Percentiles rank a stretch among this genome's conserved stretches.
Conservation (phyloP, 495 filamentous ascomycete species). For the Mycothermus thermophilus region DNA sequence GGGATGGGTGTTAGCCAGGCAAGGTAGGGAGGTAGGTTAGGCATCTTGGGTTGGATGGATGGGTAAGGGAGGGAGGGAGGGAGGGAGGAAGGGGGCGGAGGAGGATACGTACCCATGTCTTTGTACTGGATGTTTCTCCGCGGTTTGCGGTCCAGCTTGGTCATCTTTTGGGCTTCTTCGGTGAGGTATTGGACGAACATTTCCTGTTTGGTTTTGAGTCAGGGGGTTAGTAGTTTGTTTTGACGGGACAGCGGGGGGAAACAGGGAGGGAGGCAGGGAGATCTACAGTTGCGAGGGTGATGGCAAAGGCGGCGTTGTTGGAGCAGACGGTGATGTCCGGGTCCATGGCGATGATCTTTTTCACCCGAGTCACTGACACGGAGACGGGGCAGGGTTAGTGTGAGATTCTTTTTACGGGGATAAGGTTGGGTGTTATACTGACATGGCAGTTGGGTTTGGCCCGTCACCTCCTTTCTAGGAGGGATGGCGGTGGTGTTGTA, state of each 20-base stretch:
- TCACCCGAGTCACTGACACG: conserved; percentile 66
- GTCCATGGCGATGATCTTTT: conserved; percentile 83
- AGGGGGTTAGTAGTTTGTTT: too few relatives aligned
- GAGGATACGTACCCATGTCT: conserved; percentile 53
- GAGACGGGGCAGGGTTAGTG: conserved; percentile 2
- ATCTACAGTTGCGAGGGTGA: conserved; percentile 73
- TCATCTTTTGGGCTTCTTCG: conserved; percentile 71
- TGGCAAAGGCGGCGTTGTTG: conserved; percentile 87
- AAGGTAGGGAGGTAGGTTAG: too few relatives aligned
- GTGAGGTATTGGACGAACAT: conserved; percentile 92
- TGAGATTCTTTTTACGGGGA: conserved; percentile 1
- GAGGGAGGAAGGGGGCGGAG: background rate
- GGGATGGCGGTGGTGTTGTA: conserved; percentile 78
- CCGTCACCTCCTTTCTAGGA: conserved; percentile 68
- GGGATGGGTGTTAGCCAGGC: background rate
- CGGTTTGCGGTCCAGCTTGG: conserved; percentile 80
- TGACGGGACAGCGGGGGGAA: too few relatives aligned
- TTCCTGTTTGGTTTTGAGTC: too few relatives aligned
- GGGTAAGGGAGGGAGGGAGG: too few relatives aligned
- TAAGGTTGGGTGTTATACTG: conserved; percentile 20
- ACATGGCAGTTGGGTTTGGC: conserved; percentile 76
- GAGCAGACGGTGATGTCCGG: conserved; percentile 73
- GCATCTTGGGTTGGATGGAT: too few relatives aligned
- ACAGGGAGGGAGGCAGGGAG: too few relatives aligned
- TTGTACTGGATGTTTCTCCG: conserved; percentile 92